Evolutionary conservation across 352 stramenopile species (phyloP).

Genomic region (Phytophthora pistaciae): DNA sequence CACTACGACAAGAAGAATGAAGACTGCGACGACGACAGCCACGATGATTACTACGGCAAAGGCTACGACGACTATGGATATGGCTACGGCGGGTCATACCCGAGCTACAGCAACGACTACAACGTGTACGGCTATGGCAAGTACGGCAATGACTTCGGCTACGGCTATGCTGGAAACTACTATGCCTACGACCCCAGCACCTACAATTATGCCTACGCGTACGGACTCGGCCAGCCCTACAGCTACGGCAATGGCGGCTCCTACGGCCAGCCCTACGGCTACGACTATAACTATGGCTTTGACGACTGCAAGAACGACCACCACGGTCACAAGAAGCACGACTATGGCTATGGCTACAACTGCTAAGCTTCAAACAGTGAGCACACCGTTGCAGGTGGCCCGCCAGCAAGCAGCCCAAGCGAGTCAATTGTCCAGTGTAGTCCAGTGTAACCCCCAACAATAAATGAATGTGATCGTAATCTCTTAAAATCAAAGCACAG

Average conservation of each 20-base stretch:
- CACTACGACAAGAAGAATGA: not conserved
- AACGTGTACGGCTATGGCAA: slow-evolving; percentile 1
- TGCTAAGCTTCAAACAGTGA: not conserved
- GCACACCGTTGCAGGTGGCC: not conserved
- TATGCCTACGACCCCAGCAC: slow-evolving; percentile 1
- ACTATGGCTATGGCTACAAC: not conserved
- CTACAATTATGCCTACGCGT: slow-evolving; percentile 10
- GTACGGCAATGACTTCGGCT: slow-evolving; percentile 8
- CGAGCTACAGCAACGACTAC: not conserved
- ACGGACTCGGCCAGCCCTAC: not conserved
- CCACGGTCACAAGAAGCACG: slow-evolving; percentile 3
- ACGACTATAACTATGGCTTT: not conserved
- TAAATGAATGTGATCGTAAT: not conserved
- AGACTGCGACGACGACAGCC: not conserved
- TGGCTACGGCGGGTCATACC: not conserved
- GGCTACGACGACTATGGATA: slow-evolving; percentile 1
- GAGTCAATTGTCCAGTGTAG: not conserved
- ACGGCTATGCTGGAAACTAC: slow-evolving; percentile 2
- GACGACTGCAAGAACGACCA: slow-evolving; percentile 1
- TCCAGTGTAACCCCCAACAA: not conserved
- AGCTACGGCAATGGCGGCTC: slow-evolving; percentile 4
- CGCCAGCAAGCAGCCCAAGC: not conserved
- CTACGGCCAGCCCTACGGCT: slow-evolving; percentile 1
- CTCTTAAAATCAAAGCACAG: not conserved
- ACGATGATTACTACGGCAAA: not conserved